Base-by-base conservation (phyloP, 179 eudicot species). In the Corrigiola litoralis region DNA sequence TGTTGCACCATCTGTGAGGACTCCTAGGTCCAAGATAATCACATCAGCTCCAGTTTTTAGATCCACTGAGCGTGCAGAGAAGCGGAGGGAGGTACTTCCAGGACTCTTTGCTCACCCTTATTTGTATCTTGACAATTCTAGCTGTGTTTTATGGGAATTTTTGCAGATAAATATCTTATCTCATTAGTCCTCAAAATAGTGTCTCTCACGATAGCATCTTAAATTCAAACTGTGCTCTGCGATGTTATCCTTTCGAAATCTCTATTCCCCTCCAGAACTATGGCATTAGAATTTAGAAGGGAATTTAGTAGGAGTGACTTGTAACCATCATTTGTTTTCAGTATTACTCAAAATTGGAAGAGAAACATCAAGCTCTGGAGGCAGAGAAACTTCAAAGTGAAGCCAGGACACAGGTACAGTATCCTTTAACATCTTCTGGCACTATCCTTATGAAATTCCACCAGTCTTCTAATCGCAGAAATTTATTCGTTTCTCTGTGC, bases 311-410 rank as follows among this genome's bases (percentile, higher is more conserved):
- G 13, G 13, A n/a, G 31, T 58, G 58, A 66, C 72, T 28, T 37
- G 2, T 41, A 41, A 14, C 25, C 25, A 31, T 12, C 20, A 14
- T 45, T 60, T 28, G 55, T 64, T 72, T 65, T 57, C 63, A 92
- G 95, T 92, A 75, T 59, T 82, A 79, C 76, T 75, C 81, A 21
- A 89, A 85, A 78, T 76, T 92, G 66, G 95, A 87, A 80, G 96
- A 89, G 81, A 87, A 89, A 66, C 91, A 87, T 53, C 95, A 80
- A 75, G 96, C 98, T 33, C 65, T 92, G 70, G 96, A 89, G 77
- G 96, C 91, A 40, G 88, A 85, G 81, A 92, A 84, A 77, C 80
- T 68, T 68, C 83, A 89, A 69, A 82, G 80, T 62, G 89, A 92
- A 74, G 92, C 76, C 53, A 87, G 95, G 66, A 85, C 88, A 42